phyloP scores from a whole-genome alignment of 352 stramenopile species.

The Phytophthora hibernalis region DNA sequence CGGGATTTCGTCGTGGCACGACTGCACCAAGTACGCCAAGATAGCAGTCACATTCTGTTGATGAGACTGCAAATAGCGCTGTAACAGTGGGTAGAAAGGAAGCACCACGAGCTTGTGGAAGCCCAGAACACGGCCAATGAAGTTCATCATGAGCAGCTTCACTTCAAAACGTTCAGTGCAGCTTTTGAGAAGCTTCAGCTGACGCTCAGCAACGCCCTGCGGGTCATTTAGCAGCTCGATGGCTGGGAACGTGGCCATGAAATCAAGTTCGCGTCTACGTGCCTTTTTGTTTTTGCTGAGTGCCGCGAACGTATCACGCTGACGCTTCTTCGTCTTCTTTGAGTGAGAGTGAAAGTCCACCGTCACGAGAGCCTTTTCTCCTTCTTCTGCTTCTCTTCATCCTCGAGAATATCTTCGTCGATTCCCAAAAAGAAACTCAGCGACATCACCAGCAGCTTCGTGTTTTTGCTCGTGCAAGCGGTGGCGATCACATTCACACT shows the following conservation, averaged over 20 bases:
- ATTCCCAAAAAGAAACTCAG: slow-evolving; percentile 99
- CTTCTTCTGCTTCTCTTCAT: slow-evolving; percentile 93
- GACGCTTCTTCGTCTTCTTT: slow-evolving; percentile 96
- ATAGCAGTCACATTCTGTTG: slow-evolving; percentile 94
- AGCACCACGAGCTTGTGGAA: slow-evolving; percentile 98
- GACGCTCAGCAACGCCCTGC: slow-evolving; percentile 93
- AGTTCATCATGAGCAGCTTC: slow-evolving; percentile 99
- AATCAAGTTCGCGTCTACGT: slow-evolving; percentile 77
- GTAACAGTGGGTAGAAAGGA: slow-evolving; percentile 96
- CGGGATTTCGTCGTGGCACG: slow-evolving; percentile 97
- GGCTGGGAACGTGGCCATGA: slow-evolving; percentile 93
- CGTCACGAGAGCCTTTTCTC: slow-evolving; percentile 82
- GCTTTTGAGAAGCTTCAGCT: slow-evolving; percentile 92
- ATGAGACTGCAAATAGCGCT: slow-evolving; percentile 92
- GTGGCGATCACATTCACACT: slow-evolving; percentile 97
- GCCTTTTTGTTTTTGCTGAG: slow-evolving; percentile 92
- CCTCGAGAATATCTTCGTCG: slow-evolving; percentile 97
- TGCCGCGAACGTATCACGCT: slow-evolving; percentile 86
- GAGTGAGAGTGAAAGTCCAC: slow-evolving; percentile 96
- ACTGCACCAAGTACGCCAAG: slow-evolving; percentile 97
- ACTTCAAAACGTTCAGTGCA: slow-evolving; percentile 93
- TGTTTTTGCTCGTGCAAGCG: slow-evolving; percentile 89
- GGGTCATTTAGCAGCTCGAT: slow-evolving; percentile 99
- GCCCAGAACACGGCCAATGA: slow-evolving; percentile 96
- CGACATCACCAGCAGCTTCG: slow-evolving; percentile 89